phyloP scores from a whole-genome alignment of 2,329 filamentous ascomycete species.

The Neophaeococcomyces aloes region DNA sequence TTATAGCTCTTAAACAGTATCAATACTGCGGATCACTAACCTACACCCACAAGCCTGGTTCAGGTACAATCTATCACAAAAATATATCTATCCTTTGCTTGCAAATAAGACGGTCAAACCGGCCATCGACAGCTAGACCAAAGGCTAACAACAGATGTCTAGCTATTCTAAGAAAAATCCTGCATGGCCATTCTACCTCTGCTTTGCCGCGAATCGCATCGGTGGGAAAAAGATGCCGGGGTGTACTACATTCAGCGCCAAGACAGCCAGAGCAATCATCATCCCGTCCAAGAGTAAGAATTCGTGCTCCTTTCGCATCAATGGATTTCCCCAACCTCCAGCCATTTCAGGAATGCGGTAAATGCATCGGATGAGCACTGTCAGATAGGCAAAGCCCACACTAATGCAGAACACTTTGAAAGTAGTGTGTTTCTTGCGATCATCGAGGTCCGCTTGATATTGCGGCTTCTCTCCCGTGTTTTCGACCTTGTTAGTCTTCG shows the following conservation, averaged over 20 bases:
- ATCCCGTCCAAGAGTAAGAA: constrained; percentile 40
- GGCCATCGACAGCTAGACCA: no score
- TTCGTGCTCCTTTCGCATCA: constrained; percentile 39
- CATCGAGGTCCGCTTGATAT: constrained; percentile 2
- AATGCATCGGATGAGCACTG: constrained; percentile 34
- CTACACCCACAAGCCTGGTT: not conserved
- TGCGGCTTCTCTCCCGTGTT: constrained; percentile 23
- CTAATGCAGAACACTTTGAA: constrained; percentile 15
- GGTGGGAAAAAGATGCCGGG: constrained; percentile 36
- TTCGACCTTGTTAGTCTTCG: constrained; percentile 19
- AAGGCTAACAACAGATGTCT: no score
- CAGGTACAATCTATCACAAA: not conserved
- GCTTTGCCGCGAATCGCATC: constrained; percentile 15
- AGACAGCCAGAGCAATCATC: constrained; percentile 36
- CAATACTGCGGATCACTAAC: no score
- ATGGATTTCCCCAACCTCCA: constrained; percentile 38
- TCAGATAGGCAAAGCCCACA: constrained; percentile 28
- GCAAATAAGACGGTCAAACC: no score
- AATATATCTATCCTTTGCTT: no score
- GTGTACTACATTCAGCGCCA: constrained; percentile 34
- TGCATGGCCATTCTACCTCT: not conserved
- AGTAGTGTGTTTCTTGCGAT: constrained; percentile 12
- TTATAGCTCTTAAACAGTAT: no score
- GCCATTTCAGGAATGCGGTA: constrained; percentile 42
- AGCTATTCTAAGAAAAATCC: no score